phyloP scores from a whole-genome alignment of 1,139 yeast genomes.

The Saccharomyces hybrid region DNA sequence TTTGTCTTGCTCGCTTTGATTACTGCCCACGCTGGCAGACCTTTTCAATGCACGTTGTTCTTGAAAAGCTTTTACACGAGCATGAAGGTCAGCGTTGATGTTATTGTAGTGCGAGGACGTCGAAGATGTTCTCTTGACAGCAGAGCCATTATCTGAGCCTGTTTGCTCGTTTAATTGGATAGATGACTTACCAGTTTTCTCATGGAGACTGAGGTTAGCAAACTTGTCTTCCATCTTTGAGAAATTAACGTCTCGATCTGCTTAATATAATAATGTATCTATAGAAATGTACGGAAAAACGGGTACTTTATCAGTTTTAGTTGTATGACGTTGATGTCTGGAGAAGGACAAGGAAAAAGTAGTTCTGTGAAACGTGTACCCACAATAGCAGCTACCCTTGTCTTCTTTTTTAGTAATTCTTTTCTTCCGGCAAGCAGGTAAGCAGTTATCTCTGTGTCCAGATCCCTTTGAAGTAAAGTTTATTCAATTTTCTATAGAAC shows the following conservation, averaged over 20 bases:
- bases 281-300: neutral
- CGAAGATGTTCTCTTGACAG: conserved; percentile 18
- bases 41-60: conserved; percentile 48
- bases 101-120: conserved; percentile 29
- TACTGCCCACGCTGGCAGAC: conserved; percentile 25
- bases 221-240: conserved; percentile 7
- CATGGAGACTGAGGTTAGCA: conserved; percentile 4
- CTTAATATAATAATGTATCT: neutral
- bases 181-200: conserved; percentile 1
- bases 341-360: neutral
- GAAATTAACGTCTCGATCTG: neutral
- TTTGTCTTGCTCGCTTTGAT: conserved; percentile 10
- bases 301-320: neutral
- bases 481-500: neutral
- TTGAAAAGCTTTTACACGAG: conserved; percentile 67
- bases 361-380: neutral
- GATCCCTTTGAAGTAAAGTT: neutral
- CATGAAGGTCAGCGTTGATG: conserved; percentile 62
- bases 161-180: conserved; percentile 4
- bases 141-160: neutral
- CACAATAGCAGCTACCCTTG: neutral
- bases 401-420: neutral
- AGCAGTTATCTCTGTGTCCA: neutral
- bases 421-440: neutral
- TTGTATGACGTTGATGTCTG: neutral